phyloP scores from a whole-genome alignment of 306 rosid genomes.

The Quercus dentata region DNA sequence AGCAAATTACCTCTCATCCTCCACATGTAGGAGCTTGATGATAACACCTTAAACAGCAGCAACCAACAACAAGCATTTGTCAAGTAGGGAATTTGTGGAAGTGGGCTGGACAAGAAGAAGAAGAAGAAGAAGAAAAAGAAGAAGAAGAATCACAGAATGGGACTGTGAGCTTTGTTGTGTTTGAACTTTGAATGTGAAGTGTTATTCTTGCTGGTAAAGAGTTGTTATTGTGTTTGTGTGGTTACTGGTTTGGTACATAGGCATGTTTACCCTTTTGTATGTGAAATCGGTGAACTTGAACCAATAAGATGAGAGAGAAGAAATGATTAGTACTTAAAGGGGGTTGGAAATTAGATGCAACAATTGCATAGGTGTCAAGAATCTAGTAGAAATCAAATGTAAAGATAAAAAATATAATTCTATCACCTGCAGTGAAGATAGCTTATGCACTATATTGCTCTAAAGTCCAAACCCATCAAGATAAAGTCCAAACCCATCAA shows the following conservation, averaged over 20 bases:
- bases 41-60: background rate
- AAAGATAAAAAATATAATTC: too few species aligned
- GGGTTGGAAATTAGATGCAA: background rate
- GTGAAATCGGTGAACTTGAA: background rate
- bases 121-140: background rate
- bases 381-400: too few species aligned
- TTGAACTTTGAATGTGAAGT: background rate
- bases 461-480: too few species aligned
- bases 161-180: background rate
- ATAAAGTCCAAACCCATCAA: too few species aligned
- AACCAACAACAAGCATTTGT: background rate
- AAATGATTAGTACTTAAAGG: background rate
- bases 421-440: too few species aligned
- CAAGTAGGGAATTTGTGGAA: background rate
- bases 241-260: background rate
- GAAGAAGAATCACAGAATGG: background rate
- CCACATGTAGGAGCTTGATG: background rate
- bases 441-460: too few species aligned
- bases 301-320: background rate
- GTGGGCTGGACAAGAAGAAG: background rate
- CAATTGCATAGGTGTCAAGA: too few species aligned
- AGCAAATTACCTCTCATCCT: constrained; percentile 1
- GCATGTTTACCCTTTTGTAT: background rate
- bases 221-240: too few species aligned
- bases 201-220: background rate